Conservation (phyloP, 495 filamentous ascomycete genomes). For the Penicillium tannophilum region DNA sequence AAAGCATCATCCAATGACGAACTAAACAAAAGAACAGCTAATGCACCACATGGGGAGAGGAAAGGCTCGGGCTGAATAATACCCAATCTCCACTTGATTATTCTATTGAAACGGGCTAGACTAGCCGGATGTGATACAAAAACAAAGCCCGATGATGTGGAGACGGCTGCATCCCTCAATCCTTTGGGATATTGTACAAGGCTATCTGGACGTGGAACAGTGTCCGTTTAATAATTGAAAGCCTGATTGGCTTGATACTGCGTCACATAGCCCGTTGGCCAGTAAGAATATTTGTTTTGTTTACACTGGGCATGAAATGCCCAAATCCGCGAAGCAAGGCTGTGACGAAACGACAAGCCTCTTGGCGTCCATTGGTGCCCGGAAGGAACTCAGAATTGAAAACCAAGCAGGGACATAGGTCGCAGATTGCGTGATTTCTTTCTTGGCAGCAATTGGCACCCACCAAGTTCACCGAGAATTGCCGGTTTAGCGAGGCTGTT, state of each 20-base stretch:
- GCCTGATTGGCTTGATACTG: background rate
- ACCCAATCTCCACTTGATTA: conserved; percentile 11
- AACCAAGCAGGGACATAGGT: too few relatives aligned
- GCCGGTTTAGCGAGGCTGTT: background rate
- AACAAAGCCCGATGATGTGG: background rate
- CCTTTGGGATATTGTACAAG: background rate
- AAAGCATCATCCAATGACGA: background rate
- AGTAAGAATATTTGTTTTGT: background rate
- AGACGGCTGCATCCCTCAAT: background rate
- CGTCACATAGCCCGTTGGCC: background rate
- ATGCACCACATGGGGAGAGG: background rate
- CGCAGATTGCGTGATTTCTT: background rate
- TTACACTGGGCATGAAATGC: background rate
- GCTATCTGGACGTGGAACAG: background rate
- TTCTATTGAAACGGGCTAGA: conserved; percentile 16
- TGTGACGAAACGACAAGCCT: background rate
- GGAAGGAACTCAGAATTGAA: background rate
- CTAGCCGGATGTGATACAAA: background rate
- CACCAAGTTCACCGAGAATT: background rate
- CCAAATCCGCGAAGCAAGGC: background rate
- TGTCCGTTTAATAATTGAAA: background rate
- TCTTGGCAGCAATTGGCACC: background rate
- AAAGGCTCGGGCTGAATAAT: conserved; percentile 5
- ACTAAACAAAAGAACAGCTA: conserved; percentile 5
- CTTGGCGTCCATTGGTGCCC: background rate